phyloP scores from a whole-genome alignment of 352 stramenopile genomes.

The Pythium dissotocum region DNA sequence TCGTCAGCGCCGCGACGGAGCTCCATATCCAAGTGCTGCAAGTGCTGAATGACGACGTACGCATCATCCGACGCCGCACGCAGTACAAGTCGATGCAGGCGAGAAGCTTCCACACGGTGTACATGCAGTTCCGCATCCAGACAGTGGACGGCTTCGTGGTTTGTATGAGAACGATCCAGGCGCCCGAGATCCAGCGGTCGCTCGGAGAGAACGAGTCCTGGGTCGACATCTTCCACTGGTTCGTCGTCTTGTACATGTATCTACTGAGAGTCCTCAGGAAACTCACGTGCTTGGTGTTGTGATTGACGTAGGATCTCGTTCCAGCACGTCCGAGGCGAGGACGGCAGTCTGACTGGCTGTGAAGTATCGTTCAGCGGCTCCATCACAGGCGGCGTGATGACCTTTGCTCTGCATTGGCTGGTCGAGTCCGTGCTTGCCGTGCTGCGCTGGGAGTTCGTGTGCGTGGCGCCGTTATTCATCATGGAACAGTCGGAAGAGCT shows the following conservation, averaged over 20 bases:
- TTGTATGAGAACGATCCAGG: constrained; percentile 67
- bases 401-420: constrained; percentile 26
- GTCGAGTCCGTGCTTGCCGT: constrained; percentile 26
- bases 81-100: constrained; percentile 16
- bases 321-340: not conserved
- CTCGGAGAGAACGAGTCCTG: constrained; percentile 23
- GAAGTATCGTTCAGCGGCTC: constrained; percentile 26
- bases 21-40: constrained; percentile 22
- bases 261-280: too few relatives aligned
- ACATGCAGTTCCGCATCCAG: constrained; percentile 70
- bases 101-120: constrained; percentile 55
- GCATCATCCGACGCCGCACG: constrained; percentile 19
- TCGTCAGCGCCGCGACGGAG: constrained; percentile 26
- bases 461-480: constrained; percentile 21
- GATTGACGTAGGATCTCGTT: constrained; percentile 15
- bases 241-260: not conserved
- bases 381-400: constrained; percentile 7
- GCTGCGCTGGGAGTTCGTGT: constrained; percentile 25
- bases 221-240: constrained; percentile 30
- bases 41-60: constrained; percentile 16
- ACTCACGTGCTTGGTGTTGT: not conserved
- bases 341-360: constrained; percentile 8
- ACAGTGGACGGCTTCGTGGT: constrained; percentile 64
- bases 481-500: not conserved
- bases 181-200: constrained; percentile 30